A percentile compares a stretch with the other conserved stretches of the same genome.
Conservation (phyloP, 768 basidiomycete genomes). For the Calocybe gangraenosa region DNA sequence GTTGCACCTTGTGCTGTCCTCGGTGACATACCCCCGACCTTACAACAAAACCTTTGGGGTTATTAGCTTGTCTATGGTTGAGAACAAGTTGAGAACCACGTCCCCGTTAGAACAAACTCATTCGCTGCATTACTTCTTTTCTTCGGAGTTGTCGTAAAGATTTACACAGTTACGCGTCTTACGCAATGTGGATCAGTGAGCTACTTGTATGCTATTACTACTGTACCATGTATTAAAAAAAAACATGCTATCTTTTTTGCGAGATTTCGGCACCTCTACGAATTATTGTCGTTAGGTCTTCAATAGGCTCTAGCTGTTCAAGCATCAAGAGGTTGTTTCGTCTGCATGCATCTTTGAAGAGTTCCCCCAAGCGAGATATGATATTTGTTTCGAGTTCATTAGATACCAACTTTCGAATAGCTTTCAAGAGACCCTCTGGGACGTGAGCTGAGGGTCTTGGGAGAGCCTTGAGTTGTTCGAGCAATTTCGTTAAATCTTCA, state of each 20-base stretch:
- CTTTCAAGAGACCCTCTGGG: background rate
- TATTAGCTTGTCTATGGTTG: too few species aligned
- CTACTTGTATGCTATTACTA: too few species aligned
- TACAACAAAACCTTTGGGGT: conserved; percentile 9
- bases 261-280: too few species aligned
- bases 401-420: background rate
- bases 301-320: background rate
- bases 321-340: background rate
- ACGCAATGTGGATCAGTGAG: too few species aligned
- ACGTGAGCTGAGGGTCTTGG: background rate
- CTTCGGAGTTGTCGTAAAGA: too few species aligned
- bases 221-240: too few species aligned
- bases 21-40: background rate
- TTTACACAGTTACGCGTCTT: too few species aligned
- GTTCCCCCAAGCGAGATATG: background rate
- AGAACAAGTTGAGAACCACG: too few species aligned
- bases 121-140: too few species aligned
- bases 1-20: background rate
- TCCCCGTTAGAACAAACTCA: too few species aligned
- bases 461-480: conserved; percentile 2
- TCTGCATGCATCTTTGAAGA: background rate
- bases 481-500: background rate
- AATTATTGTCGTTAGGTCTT: too few species aligned
- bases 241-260: too few species aligned
- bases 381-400: background rate